A percentile compares a stretch with the other conserved stretches of the same genome.
phyloP scores from a whole-genome alignment of 129 eudicot genomes.

The Chrysanthemum lavandulifolium region DNA sequence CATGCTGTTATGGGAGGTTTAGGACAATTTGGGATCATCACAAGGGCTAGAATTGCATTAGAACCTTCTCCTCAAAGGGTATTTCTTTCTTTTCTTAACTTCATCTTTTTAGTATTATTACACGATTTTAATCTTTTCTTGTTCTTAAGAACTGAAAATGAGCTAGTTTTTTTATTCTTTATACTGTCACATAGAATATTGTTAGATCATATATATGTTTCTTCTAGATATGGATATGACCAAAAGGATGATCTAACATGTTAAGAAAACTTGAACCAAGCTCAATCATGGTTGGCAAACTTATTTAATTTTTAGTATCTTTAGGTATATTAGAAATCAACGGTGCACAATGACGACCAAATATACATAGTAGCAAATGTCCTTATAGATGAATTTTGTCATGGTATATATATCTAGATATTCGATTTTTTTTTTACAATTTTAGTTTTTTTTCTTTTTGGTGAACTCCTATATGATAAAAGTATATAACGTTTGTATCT shows the following conservation, averaged over 20 bases:
- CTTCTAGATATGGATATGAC: too few species aligned
- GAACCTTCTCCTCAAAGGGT: slow-evolving; percentile 59
- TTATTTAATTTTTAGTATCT: neutral
- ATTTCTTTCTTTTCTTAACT: neutral
- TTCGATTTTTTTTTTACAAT: neutral
- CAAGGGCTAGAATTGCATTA: slow-evolving; percentile 60
- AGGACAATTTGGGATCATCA: slow-evolving; percentile 66
- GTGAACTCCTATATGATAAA: too few species aligned
- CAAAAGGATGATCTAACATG: neutral
- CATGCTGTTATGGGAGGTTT: slow-evolving; percentile 62
- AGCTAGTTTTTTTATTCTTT: neutral
- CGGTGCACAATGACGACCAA: slow-evolving; percentile 7
- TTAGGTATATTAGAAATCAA: neutral
- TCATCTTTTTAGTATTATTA: neutral
- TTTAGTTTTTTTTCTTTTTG: neutral
- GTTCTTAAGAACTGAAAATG: neutral
- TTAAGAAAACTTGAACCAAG: neutral
- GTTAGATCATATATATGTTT: too few species aligned
- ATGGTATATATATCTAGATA: neutral
- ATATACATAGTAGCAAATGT: neutral
- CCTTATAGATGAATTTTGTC: slow-evolving; percentile 9
- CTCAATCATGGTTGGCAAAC: neutral
- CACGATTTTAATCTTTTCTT: neutral
- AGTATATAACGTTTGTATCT: too few species aligned
- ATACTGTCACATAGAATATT: too few species aligned